phyloP scores from a whole-genome alignment of 345 rosid species.

The Salix purpurea region DNA sequence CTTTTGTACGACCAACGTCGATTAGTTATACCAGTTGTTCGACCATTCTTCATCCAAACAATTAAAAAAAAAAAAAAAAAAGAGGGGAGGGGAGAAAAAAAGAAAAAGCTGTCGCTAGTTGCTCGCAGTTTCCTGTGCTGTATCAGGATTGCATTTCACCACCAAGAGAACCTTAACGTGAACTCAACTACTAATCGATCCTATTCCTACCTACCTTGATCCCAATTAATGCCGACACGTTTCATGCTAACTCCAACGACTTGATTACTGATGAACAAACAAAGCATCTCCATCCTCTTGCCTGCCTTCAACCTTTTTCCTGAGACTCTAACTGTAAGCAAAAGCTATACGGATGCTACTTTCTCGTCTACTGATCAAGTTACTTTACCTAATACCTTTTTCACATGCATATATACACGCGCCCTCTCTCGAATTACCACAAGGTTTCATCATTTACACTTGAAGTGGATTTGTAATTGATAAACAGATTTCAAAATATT shows the following conservation, averaged over 20 bases:
- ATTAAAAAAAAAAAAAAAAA: neutral
- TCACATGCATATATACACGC: neutral
- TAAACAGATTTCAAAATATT: neutral
- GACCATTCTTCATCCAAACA: neutral
- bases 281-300: neutral
- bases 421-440: neutral
- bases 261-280: neutral
- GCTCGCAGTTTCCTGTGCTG: too few relatives aligned
- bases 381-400: neutral
- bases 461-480: neutral
- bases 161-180: conserved; percentile 9
- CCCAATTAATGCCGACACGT: conserved; percentile 13
- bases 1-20: neutral
- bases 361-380: neutral
- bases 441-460: neutral
- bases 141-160: neutral
- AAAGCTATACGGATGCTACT: neutral
- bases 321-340: neutral
- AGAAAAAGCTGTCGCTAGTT: neutral
- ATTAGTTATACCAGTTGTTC: neutral
- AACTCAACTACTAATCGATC: conserved; percentile 8
- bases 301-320: conserved; percentile 26
- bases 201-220: neutral
- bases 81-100: neutral
- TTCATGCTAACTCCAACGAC: neutral